Evolutionary conservation across 176 grass and related monocot genomes (phyloP), one percentile per base, ranked within the genome.

Genomic region (Carex kokanica): DNA sequence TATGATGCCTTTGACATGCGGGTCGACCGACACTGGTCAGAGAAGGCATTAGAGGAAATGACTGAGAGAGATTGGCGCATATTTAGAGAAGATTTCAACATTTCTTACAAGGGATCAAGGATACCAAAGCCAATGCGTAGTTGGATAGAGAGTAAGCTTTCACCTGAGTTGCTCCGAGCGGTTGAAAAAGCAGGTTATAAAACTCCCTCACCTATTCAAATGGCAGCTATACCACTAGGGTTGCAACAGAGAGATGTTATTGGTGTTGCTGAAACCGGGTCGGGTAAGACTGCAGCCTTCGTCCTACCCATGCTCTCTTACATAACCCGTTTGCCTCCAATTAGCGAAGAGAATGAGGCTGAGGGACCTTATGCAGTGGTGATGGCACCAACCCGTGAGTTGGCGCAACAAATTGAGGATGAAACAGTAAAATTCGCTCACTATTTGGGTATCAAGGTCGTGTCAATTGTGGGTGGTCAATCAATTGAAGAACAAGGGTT

Each of bases 401-500:
- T 98, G 81, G 95, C 95, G 8, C 95, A 98, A 81, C 95, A 98
- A 79, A 98, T 98, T 78, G 95, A 98, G 79, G 95, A 98, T 60
- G 95, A 98, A 85, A 98, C 95, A 1, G 91, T 98, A 12, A 98
- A 98, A 79, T 98, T 98, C 74, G 95, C 95, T 16, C 94, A 94
- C 23, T 98, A 90, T 80, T 87, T 98, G 7, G 92, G 95, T 78
- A 95, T 95, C 74, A 98, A 98, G 72, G 95, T 98, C 17, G 92
- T 95, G 9, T 98, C 95, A 20, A 95, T 98, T 80, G 95, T 98
- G 38, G 95, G 95, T 77, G 95, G 95, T 27, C 95, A 98, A 84
- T 98, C 92, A 0, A 98, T 98, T 83, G 95, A 98, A 86, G 95
- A 98, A 78, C 95, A 98, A 79, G 95, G 92, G 64, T 98, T 98